phyloP scores from a whole-genome alignment of 108 stramenopile genomes.

The Hondaea fermentalgiana region DNA sequence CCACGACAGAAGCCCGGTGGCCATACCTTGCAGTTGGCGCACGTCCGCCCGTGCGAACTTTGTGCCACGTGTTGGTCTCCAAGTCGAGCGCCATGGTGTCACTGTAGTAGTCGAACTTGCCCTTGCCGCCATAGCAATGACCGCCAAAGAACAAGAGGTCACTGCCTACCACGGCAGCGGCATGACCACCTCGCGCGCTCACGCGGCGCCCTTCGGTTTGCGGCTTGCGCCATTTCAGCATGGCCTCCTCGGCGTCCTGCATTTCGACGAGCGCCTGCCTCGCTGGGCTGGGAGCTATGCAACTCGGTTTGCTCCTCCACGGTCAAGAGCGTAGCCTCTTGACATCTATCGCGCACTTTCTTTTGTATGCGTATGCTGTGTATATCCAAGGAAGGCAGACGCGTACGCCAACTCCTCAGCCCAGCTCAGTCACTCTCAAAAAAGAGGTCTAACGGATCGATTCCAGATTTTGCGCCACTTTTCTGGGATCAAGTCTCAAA shows the following conservation, averaged over 20 bases:
- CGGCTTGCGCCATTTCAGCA: constrained; percentile 16
- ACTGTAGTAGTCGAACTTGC: constrained; percentile 42
- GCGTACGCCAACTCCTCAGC: too few relatives aligned
- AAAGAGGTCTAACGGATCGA: not conserved
- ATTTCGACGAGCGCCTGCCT: too few relatives aligned
- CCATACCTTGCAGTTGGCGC: constrained; percentile 38
- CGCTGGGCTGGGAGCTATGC: too few relatives aligned
- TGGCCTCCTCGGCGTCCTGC: not conserved
- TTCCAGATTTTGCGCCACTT: not conserved
- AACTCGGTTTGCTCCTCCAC: too few relatives aligned
- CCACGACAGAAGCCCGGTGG: constrained; percentile 20
- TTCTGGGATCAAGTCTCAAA: not conserved
- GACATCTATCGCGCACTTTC: not conserved
- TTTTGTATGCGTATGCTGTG: not conserved
- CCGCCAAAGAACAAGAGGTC: constrained; percentile 53
- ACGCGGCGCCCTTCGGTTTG: not conserved
- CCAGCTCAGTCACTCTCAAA: not conserved
- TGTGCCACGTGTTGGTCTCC: constrained; percentile 49
- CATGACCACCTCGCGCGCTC: constrained; percentile 37
- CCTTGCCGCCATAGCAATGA: constrained; percentile 36
- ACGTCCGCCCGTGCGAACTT: constrained; percentile 37
- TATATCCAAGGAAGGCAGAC: not conserved
- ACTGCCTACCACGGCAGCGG: constrained; percentile 36
- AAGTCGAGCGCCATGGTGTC: constrained; percentile 52
- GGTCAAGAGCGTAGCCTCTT: not conserved